A percentile compares a stretch with the other conserved stretches of the same genome.
phyloP scores from a whole-genome alignment of 2,329 filamentous ascomycete genomes.

The Apiospora sp. region DNA sequence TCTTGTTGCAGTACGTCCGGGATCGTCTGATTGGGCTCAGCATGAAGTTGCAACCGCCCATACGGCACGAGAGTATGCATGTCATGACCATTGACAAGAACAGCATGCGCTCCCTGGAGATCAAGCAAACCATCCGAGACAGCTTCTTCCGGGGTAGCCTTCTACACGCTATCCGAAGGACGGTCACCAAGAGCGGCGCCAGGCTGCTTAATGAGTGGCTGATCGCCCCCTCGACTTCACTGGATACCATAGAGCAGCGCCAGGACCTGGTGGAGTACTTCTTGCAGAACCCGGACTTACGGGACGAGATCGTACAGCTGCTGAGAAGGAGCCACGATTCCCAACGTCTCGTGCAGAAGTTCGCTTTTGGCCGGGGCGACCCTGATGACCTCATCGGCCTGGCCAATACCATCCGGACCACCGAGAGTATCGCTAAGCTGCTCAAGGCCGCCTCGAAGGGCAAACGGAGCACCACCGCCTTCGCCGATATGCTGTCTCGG shows the following conservation, averaged over 20 bases:
- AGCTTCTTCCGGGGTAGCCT: slow-evolving; percentile 82
- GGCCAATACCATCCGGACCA: slow-evolving; percentile 80
- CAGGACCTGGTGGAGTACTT: slow-evolving; percentile 85
- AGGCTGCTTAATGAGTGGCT: slow-evolving; percentile 85
- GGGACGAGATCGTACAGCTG: slow-evolving; percentile 73
- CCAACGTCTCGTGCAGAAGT: slow-evolving; percentile 90
- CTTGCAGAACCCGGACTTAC: slow-evolving; percentile 69
- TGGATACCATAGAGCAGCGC: slow-evolving; percentile 78
- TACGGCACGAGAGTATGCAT: slow-evolving; percentile 75
- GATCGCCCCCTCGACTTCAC: slow-evolving; percentile 89
- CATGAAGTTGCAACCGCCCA: slow-evolving; percentile 84
- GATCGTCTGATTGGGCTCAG: slow-evolving; percentile 78
- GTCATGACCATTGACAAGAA: slow-evolving; percentile 93
- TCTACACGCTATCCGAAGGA: slow-evolving; percentile 86
- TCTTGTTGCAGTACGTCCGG: slow-evolving; percentile 85
- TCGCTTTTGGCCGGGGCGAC: slow-evolving; percentile 90
- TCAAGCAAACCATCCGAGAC: slow-evolving; percentile 85
- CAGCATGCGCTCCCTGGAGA: slow-evolving; percentile 87
- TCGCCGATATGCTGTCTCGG: slow-evolving; percentile 48
- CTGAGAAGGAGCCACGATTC: slow-evolving; percentile 83
- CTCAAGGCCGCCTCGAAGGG: slow-evolving; percentile 39
- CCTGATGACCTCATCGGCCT: slow-evolving; percentile 88
- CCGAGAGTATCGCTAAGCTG: slow-evolving; percentile 67
- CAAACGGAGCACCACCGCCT: slow-evolving; percentile 16
- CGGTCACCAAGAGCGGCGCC: slow-evolving; percentile 90